phyloP scores from a whole-genome alignment of 108 stramenopile genomes.

The Fragilaria crotonensis region DNA sequence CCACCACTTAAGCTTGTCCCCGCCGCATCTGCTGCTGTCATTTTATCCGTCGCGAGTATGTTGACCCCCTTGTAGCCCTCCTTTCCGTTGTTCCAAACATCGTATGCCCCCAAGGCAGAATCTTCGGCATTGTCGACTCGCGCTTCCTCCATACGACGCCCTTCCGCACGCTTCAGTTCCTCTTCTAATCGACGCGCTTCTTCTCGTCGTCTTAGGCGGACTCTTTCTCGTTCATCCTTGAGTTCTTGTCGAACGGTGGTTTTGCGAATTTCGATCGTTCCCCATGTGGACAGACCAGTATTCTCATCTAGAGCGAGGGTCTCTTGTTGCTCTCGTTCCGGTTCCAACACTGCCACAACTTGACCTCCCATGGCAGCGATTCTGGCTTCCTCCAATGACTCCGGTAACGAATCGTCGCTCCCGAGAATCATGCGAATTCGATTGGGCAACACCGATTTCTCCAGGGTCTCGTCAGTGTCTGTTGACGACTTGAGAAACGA shows the following conservation, averaged over 20 bases:
- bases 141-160: conserved; percentile 73
- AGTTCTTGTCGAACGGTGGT: conserved; percentile 57
- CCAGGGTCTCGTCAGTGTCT: conserved; percentile 68
- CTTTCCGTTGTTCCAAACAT: conserved; percentile 49
- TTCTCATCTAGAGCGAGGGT: conserved; percentile 48
- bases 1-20: conserved; percentile 44
- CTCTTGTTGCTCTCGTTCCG: conserved; percentile 1
- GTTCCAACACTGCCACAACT: conserved; percentile 28
- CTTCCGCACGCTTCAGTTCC: conserved; percentile 39
- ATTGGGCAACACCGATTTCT: conserved; percentile 43
- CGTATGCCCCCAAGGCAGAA: conserved; percentile 80
- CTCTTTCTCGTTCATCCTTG: conserved; percentile 52
- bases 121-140: conserved; percentile 72
- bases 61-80: conserved; percentile 73
- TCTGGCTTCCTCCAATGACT: conserved; percentile 71
- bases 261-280: conserved; percentile 55
- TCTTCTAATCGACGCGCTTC: conserved; percentile 32
- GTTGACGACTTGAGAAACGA: conserved; percentile 39
- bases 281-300: conserved; percentile 69
- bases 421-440: conserved; percentile 57
- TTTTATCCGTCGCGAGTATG: conserved; percentile 44
- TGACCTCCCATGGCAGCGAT: conserved; percentile 66
- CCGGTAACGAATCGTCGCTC: conserved; percentile 57
- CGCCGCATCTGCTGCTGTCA: conserved; percentile 36
- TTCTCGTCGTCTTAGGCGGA: conserved; percentile 25